Evolutionary conservation across 257 asterid genomes (phyloP), one percentile per base, ranked within the genome.

Genomic region (Solanum etuberosum): DNA sequence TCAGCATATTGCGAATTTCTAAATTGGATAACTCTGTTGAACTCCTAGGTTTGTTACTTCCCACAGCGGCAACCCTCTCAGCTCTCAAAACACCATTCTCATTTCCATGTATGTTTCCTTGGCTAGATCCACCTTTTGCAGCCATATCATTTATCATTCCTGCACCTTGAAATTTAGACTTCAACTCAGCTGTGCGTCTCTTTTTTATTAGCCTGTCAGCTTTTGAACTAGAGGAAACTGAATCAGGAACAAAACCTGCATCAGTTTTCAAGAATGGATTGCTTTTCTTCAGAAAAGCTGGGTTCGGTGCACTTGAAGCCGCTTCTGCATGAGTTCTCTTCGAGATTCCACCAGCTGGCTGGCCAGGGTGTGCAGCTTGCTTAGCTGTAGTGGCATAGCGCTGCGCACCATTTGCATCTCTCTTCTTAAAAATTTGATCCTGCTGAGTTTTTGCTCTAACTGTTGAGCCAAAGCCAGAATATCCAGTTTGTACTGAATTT

Each of bases 121-220:
- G 82, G 82, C 51, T 23, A 83, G 84, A 88, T 88, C 74, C 85
- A 82, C 43, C 81, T 40, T 86, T 89, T 12, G 83, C 34, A 48
- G 89, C 84, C 85, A 65, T 77, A 82, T 67, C 91, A 32, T 65
- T 83, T 37, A 32, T 59, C 29, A 9, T 74, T 78, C 78, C 86
- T 31, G 88, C 87, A 81, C 73, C 84, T 35, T 29, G 76, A 89
- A 61, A 46, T 21, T 85, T 63, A 57, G 40, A 12, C 37, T 74
- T 78, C 29, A 78, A 86, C 34, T 70, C 90, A 88, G 90, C 89
- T 37, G 32, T 54, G 14, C 91, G 90, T 86, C 94, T 92, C 92
- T 73, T 73, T 73, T 92, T 91, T 10, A 42, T 83, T 59, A 87
- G 43, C 89, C 82, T 88, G n/a, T 71, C 42, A 71, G 43, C 43